Percentiles rank a stretch among this genome's conserved stretches.
phyloP scores from a whole-genome alignment of 176 grass and related monocot genomes.

The Alopecurus myosuroides region DNA sequence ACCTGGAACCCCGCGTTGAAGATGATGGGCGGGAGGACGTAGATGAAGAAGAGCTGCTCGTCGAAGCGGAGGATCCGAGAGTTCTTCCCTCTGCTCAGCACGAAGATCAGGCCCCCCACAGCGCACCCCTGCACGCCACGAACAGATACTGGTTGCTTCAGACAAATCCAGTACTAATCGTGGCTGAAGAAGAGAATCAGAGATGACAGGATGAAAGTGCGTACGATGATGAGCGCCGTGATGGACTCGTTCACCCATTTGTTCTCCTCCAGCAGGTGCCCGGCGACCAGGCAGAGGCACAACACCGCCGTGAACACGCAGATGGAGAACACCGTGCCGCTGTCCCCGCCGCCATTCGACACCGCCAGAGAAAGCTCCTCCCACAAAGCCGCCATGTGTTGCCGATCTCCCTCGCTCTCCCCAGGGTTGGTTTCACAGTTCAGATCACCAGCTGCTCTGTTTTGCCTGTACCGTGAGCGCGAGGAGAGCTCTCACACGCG shows the following conservation, averaged over 20 bases:
- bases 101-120: constrained; percentile 58
- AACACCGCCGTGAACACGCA: constrained; percentile 72
- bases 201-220: background rate
- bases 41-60: constrained; percentile 91
- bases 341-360: background rate
- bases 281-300: constrained; percentile 65
- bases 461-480: too few species aligned
- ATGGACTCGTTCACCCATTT: constrained; percentile 82
- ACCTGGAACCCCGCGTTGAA: constrained; percentile 98
- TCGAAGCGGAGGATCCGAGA: constrained; percentile 85
- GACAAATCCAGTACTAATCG: too few species aligned
- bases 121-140: constrained; percentile 48
- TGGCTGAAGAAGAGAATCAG: too few species aligned
- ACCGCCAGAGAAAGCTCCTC: background rate
- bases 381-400: background rate
- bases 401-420: background rate
- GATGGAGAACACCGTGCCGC: constrained; percentile 60
- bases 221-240: constrained; percentile 68
- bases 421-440: too few species aligned
- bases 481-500: too few species aligned
- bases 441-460: background rate
- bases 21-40: constrained; percentile 84
- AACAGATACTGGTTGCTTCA: too few species aligned
- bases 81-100: constrained; percentile 54
- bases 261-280: constrained; percentile 73